Conservation (phyloP, 2,329 filamentous ascomycete species). For the Myriosclerotinia scirpicola region DNA sequence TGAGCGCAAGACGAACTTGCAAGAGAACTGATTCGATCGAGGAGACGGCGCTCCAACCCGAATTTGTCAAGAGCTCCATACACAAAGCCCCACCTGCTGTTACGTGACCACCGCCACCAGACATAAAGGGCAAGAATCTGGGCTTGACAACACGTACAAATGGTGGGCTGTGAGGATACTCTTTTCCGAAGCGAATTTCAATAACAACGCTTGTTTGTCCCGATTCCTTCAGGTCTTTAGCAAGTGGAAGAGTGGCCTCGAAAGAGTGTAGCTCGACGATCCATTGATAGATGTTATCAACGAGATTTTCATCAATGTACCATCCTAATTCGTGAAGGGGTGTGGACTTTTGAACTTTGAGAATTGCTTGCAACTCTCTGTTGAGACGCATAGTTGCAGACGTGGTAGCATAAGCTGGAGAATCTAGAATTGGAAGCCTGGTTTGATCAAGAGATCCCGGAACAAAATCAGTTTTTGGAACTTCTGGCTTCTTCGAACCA, state of each 20-base stretch:
- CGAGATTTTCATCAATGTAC: conserved; percentile 66
- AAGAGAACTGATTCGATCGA: conserved; percentile 78
- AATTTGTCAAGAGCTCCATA: conserved; percentile 81
- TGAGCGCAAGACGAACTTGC: conserved; percentile 77
- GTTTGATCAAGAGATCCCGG: conserved; percentile 64
- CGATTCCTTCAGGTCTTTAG: conserved; percentile 67
- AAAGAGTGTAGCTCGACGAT: conserved; percentile 88
- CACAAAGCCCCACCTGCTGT: conserved; percentile 79
- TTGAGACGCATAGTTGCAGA: conserved; percentile 62
- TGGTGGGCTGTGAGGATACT: conserved; percentile 76
- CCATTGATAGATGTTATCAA: conserved; percentile 76
- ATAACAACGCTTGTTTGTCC: conserved; percentile 68
- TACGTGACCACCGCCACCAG: conserved; percentile 82
- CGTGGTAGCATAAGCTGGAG: conserved; percentile 64
- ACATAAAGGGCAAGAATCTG: conserved; percentile 68
- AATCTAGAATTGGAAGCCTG: conserved; percentile 62
- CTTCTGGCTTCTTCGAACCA: conserved; percentile 12
- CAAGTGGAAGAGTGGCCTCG: conserved; percentile 65
- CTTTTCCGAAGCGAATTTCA: conserved; percentile 76
- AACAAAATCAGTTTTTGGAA: conserved; percentile 56
- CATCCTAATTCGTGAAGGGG: conserved; percentile 72
- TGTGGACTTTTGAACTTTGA: conserved; percentile 61
- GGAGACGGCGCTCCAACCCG: conserved; percentile 73
- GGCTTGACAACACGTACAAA: conserved; percentile 83
- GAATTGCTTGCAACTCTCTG: conserved; percentile 61